Base-by-base conservation (phyloP, 257 asterid species). In the Henckelia pumila region DNA sequence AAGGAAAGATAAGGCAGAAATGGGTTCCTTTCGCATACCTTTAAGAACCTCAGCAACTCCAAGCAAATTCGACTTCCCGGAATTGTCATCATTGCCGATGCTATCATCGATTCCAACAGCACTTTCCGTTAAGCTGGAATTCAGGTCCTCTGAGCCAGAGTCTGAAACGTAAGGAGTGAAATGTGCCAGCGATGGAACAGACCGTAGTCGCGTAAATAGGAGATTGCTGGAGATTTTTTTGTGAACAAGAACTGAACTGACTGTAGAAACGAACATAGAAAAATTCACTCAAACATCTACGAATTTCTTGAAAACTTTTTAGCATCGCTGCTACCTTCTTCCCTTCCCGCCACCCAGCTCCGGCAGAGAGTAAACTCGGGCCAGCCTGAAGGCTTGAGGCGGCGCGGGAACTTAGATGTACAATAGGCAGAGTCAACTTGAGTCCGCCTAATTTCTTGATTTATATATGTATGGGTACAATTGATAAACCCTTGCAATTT, bases 121-220 rank as follows among this genome's bases (percentile, higher is more conserved):
- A 53, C 50, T 32, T 61, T 40, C 69, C 29, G 33, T 8, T 3
- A 73, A 26, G 56, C 14, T 67, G 35, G 63, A 52, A 61, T 10
- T 50, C 26, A 35, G 67, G 63, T 85, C 88, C 61, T 85, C 96
- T 7, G 81, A 77, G 69, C 82, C 75, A 29, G 88, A 80, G 66
- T 84, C 86, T 0, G 92, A 79, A 25, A 67, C 70, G 70, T 67
- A 80, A 24, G 86, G 77, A 61, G 77, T 80, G 81, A 83, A 83
- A 63, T 81, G 86, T 25, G 91, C 90, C 49, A 79, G 84, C 16
- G 96, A 82, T 7, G 85, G 83, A 78, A 81, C 78, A 29, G 89
- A 78, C 21, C 68, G 79, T 7, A 69, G 78, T 52, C 85, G 79
- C 63, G 71, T 56, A 58, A 75, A 83, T 30, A 73, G 86, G 71